Conservation (phyloP, 352 stramenopile genomes). For the Phytophthora crassamura region DNA sequence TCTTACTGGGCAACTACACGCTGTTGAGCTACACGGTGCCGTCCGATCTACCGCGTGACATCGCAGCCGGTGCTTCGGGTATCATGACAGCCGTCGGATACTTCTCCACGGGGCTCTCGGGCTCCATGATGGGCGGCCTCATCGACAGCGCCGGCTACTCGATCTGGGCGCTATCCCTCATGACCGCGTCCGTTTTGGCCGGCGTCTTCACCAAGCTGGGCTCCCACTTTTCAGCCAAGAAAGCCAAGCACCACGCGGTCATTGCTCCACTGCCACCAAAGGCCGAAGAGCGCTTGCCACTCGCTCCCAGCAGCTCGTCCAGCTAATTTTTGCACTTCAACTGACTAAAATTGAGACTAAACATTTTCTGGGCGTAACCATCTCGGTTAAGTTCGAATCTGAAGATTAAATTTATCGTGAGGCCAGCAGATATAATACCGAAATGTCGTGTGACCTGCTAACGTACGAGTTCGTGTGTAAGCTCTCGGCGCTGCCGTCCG, state of each 20-base stretch:
- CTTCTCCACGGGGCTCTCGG: conserved; percentile 49
- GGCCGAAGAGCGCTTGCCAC: conserved; percentile 11
- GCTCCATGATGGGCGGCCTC: conserved; percentile 50
- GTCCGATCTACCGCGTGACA: conserved; percentile 63
- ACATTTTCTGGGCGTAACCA: conserved; percentile 11
- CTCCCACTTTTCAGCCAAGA: conserved; percentile 54
- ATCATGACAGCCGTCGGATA: conserved; percentile 67
- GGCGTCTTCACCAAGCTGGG: conserved; percentile 58
- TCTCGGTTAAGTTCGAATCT: conserved; percentile 17
- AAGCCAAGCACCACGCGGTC: conserved; percentile 41
- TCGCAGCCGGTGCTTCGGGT: conserved; percentile 56
- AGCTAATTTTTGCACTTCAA: neutral
- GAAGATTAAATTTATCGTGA: neutral
- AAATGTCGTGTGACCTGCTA: conserved; percentile 44
- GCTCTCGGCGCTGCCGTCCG: conserved; percentile 59
- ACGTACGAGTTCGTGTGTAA: conserved; percentile 77
- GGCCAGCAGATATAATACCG: neutral
- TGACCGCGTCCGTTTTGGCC: conserved; percentile 50
- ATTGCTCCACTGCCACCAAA: conserved; percentile 47
- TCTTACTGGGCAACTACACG: conserved; percentile 70
- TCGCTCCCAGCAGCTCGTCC: conserved; percentile 7
- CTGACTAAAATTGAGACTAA: conserved; percentile 9
- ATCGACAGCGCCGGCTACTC: conserved; percentile 53
- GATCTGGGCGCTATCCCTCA: conserved; percentile 58
- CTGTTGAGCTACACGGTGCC: conserved; percentile 71